phyloP scores from a whole-genome alignment of 169 alveolate species.

The Perkinsus olseni region DNA sequence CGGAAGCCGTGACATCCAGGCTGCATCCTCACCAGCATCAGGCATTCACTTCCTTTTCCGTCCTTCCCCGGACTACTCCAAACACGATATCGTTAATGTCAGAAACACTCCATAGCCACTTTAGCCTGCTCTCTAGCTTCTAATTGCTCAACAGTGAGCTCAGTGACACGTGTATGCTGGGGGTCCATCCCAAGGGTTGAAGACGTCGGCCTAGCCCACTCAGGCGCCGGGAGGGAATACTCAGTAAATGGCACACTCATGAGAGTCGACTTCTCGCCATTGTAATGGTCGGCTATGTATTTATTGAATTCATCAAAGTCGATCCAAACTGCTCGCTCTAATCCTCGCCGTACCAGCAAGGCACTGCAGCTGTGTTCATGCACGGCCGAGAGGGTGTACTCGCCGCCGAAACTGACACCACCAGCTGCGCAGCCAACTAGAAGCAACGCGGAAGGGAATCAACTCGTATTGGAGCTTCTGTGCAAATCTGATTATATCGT shows the following conservation, averaged over 20 bases:
- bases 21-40: too few relatives aligned
- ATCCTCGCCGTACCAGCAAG: background rate
- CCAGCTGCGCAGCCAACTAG: background rate
- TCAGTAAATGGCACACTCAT: background rate
- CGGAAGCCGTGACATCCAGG: too few relatives aligned
- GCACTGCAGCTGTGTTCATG: background rate
- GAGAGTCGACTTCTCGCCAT: background rate
- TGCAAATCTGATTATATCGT: background rate
- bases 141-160: background rate
- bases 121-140: background rate
- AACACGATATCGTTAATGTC: background rate
- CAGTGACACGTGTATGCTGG: background rate
- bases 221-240: background rate
- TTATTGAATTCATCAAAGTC: background rate
- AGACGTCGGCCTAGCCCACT: background rate
- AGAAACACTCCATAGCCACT: background rate
- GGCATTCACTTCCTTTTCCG: too few relatives aligned
- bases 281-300: background rate
- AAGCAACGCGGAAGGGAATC: background rate
- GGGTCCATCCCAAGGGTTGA: background rate
- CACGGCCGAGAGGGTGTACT: background rate
- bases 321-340: background rate
- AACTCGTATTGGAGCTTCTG: background rate
- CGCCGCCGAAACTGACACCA: background rate
- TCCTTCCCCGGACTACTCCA: background rate